phyloP scores from a whole-genome alignment of 2,329 filamentous ascomycete genomes.

The Cephalotrichum gorgonifer region DNA sequence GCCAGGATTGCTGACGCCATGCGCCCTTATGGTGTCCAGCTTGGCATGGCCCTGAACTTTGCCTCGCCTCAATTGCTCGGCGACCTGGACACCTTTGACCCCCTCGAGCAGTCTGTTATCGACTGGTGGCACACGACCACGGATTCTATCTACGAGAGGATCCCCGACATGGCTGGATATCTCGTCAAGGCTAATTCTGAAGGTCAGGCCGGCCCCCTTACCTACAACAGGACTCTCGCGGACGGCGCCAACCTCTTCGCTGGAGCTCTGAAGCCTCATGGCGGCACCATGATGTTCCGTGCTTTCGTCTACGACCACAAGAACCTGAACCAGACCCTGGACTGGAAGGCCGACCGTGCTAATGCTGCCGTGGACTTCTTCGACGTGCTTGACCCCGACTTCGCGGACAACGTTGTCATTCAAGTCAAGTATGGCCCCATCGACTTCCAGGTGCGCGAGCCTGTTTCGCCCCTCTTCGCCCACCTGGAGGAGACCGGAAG shows the following conservation, averaged over 20 bases:
- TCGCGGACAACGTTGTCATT: slow-evolving; percentile 60
- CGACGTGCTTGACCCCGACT: slow-evolving; percentile 50
- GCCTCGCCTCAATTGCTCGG: slow-evolving; percentile 49
- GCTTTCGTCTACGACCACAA: slow-evolving; percentile 59
- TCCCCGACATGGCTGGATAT: slow-evolving; percentile 61
- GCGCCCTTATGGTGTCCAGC: slow-evolving; percentile 54
- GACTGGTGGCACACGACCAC: slow-evolving; percentile 54
- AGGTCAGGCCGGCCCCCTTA: slow-evolving; percentile 58
- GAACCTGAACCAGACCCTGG: slow-evolving; percentile 33
- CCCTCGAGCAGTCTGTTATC: slow-evolving; percentile 48
- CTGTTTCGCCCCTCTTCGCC: slow-evolving; percentile 53
- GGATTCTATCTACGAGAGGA: slow-evolving; percentile 42
- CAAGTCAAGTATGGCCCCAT: slow-evolving; percentile 69
- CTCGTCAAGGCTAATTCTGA: slow-evolving; percentile 64
- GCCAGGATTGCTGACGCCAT: slow-evolving; percentile 53
- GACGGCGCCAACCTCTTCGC: slow-evolving; percentile 62
- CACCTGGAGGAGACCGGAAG: slow-evolving; percentile 30
- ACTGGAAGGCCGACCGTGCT: slow-evolving; percentile 59
- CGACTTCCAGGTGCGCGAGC: slow-evolving; percentile 63
- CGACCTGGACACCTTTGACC: slow-evolving; percentile 52
- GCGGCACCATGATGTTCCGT: slow-evolving; percentile 58
- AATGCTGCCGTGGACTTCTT: slow-evolving; percentile 63
- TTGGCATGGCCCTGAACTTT: slow-evolving; percentile 60
- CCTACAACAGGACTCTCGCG: slow-evolving; percentile 59
- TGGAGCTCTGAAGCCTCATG: slow-evolving; percentile 41